phyloP scores from a whole-genome alignment of 176 grass and related monocot genomes.

The Chrysopogon serrulatus region DNA sequence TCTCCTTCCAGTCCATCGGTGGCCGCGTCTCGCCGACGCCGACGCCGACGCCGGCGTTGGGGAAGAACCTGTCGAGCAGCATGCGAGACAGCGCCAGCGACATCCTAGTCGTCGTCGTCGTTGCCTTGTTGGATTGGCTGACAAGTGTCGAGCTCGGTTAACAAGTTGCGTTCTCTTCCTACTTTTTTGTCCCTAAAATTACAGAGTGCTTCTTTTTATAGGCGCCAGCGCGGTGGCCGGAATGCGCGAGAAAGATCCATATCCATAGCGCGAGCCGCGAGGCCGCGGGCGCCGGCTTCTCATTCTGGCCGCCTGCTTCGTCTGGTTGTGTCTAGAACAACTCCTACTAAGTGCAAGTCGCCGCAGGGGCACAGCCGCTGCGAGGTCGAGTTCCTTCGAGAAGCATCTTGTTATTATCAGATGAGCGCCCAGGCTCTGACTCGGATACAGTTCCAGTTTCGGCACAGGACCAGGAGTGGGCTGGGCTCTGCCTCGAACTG shows the following conservation, averaged over 20 bases:
- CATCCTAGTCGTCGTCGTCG: background rate
- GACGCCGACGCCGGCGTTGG: conserved; percentile 17
- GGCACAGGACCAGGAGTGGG: too few species aligned
- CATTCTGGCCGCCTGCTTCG: background rate
- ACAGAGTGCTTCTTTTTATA: background rate
- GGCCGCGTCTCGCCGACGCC: conserved; percentile 15
- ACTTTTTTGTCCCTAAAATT: background rate
- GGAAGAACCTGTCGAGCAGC: conserved; percentile 32
- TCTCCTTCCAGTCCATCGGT: conserved; percentile 64
- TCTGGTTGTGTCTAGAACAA: conserved; percentile 6
- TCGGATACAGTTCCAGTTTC: too few species aligned
- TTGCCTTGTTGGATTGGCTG: background rate
- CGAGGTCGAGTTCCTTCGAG: background rate
- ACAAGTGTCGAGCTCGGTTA: background rate
- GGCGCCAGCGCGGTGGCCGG: background rate
- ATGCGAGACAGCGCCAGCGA: conserved; percentile 14
- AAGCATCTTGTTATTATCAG: background rate
- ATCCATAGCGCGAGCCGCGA: too few species aligned
- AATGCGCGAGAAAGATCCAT: background rate
- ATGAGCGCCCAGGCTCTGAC: too few species aligned
- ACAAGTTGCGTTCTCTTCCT: background rate
- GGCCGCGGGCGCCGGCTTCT: background rate
- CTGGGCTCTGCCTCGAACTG: too few species aligned
- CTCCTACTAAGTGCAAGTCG: background rate
- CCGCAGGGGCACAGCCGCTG: background rate